phyloP scores from a whole-genome alignment of 2,329 filamentous ascomycete species.

The Neurospora sp. region DNA sequence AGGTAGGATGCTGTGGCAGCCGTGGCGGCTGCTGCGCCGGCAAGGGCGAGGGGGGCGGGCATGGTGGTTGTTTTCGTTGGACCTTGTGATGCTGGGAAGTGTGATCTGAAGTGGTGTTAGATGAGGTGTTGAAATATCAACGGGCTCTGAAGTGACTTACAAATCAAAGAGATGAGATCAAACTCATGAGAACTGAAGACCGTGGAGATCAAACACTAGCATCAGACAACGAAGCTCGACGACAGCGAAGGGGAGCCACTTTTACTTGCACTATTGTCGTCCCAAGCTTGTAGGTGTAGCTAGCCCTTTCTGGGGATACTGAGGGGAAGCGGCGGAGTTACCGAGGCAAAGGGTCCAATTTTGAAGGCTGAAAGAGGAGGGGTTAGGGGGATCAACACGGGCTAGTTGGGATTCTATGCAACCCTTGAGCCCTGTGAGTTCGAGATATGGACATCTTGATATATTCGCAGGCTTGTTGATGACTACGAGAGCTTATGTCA shows the following conservation, averaged over 20 bases:
- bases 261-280: neutral
- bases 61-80: neutral
- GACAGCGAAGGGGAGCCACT: neutral
- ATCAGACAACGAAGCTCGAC: neutral
- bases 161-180: neutral
- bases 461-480: no score
- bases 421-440: neutral
- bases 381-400: neutral
- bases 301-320: neutral
- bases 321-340: neutral
- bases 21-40: conserved; percentile 58
- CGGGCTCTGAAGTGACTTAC: neutral
- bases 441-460: no score
- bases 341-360: neutral
- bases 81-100: neutral
- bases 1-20: conserved; percentile 62
- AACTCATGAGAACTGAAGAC: neutral
- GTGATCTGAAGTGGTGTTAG: neutral
- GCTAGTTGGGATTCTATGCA: neutral
- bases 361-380: neutral
- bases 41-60: conserved; percentile 34
- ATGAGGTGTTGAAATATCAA: neutral
- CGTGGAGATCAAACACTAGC: neutral
- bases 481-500: no score
- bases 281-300: neutral